A percentile compares a stretch with the other conserved stretches of the same genome.
phyloP scores from a whole-genome alignment of 768 basidiomycete genomes.

The Collybiopsis confluens region DNA sequence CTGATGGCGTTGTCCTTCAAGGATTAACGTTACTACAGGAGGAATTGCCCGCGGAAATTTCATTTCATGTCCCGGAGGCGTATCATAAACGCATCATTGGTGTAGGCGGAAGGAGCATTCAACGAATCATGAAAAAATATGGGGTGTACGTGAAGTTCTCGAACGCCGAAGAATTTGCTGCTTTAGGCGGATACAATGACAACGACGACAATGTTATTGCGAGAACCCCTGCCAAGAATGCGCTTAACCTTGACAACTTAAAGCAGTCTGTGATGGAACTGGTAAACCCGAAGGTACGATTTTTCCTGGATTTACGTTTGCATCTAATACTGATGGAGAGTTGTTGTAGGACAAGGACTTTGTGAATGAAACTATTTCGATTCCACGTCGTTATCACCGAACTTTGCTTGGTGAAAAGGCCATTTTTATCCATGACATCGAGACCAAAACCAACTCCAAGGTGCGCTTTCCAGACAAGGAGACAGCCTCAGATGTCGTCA shows the following conservation, averaged over 20 bases:
- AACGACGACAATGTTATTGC: conserved; percentile 99
- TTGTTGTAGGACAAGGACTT: conserved; percentile 87
- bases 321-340: neutral
- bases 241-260: conserved; percentile 88
- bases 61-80: conserved; percentile 96
- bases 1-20: conserved; percentile 79
- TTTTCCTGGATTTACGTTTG: neutral
- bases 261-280: conserved; percentile 97
- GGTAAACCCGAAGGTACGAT: conserved; percentile 90
- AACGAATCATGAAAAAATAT: conserved; percentile 99
- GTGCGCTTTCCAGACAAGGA: conserved; percentile 94
- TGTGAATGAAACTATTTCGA: conserved; percentile 86
- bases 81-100: conserved; percentile 99
- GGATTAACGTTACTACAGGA: conserved; percentile 90
- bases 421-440: conserved; percentile 96
- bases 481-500: conserved; percentile 88
- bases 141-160: conserved; percentile 99
- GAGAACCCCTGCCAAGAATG: conserved; percentile 97
- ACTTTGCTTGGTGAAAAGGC: conserved; percentile 93
- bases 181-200: conserved; percentile 90
- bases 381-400: conserved; percentile 93
- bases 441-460: conserved; percentile 90
- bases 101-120: conserved; percentile 95
- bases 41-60: conserved; percentile 97
- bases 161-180: conserved; percentile 95